Base-by-base conservation (phyloP, 139 green algal species). In the Pseudopediastrum boryanum region DNA sequence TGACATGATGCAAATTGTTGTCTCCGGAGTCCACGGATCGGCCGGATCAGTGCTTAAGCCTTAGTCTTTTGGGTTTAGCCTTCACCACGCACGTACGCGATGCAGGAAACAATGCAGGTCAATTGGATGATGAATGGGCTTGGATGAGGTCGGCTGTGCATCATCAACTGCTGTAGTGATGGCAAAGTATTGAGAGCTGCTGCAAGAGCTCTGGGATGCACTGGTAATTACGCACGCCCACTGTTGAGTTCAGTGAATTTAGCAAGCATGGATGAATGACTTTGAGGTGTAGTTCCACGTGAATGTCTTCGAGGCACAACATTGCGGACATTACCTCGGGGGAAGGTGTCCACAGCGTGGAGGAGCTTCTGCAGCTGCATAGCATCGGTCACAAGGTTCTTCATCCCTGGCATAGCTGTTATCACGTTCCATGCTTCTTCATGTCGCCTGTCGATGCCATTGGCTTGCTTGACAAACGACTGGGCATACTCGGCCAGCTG, bases 331-430 rank as follows among this genome's bases (percentile, higher is more conserved):
- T 44, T 35, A 66, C 74, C 74, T 31, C 62, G 33, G 4, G 73
- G 75, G 46, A 81, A 75, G 7, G 75, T 81, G 63, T 81, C 75
- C 3, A 75, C 75, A n/a, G 75, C 75, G 43, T 81, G 75, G 36
- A 81, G 75, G 33, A 81, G 75, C 8, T 46, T 36, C 76, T 70
- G 61, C 29, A 77, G 76, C 10, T 19, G 41, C 10, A 82, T 52
- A 29, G 51, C 64, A 13, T 68, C 25, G 23, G n/a, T n/a, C 43
- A 39, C 29, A 10, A 82, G 38, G 23, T 25, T 29, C 13, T 44
- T 66, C 44, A 74, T 71, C 25, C 25, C 73, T 38, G 48, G 4
- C 44, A 74, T 51, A 39, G 8, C 35, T 4, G 64, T 29, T 25
- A 74, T 42, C 36, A 64, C 44, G 1, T 35, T n/a, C 62, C 74